Conservation (phyloP, 2,329 filamentous ascomycete genomes). For the Didymellaceae sp. region DNA sequence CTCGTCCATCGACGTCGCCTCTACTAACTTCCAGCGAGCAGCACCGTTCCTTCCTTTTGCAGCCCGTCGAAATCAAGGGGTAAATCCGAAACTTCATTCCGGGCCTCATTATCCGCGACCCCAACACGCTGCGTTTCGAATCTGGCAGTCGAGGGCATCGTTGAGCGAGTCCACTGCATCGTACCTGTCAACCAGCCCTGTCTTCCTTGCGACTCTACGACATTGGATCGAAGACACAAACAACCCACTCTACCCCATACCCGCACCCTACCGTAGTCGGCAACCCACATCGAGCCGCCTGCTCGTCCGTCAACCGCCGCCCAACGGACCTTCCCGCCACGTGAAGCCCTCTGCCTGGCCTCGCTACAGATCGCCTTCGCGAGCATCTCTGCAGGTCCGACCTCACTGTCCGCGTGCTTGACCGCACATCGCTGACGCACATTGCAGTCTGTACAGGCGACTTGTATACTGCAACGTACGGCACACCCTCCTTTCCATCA, state of each 20-base stretch:
- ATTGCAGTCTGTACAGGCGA: conserved; percentile 24
- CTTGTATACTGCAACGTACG: conserved; percentile 22
- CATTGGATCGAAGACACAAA: conserved; percentile 12
- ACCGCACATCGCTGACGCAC: conserved; percentile 24
- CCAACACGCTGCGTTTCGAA: conserved; percentile 49
- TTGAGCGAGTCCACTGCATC: conserved; percentile 43
- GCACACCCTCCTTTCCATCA: conserved; percentile 12
- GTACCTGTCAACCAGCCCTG: conserved; percentile 22
- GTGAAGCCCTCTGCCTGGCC: conserved; percentile 8
- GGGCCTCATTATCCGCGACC: conserved; percentile 33
- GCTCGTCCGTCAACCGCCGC: conserved; percentile 13
- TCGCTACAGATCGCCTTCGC: conserved; percentile 12
- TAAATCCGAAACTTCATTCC: conserved; percentile 39
- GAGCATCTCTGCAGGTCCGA: conserved; percentile 36
- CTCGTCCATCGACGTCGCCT: conserved; percentile 3
- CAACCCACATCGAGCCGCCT: conserved; percentile 14
- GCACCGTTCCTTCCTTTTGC: conserved; percentile 39
- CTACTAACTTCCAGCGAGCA: conserved; percentile 9
- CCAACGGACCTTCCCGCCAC: conserved; percentile 11
- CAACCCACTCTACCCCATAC: conserved; percentile 15
- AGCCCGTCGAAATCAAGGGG: conserved; percentile 37
- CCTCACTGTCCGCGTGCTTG: conserved; percentile 5
- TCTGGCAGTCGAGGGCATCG: conserved; percentile 38
- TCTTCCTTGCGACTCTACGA: conserved; percentile 20
- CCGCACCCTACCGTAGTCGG: conserved; percentile 4